A percentile compares a stretch with the other conserved stretches of the same genome.
These are phyloP conservation scores for Yamadazyma insecticola DNA, from an alignment of 805 yeast species.

Conservation along the genomic window DNA sequence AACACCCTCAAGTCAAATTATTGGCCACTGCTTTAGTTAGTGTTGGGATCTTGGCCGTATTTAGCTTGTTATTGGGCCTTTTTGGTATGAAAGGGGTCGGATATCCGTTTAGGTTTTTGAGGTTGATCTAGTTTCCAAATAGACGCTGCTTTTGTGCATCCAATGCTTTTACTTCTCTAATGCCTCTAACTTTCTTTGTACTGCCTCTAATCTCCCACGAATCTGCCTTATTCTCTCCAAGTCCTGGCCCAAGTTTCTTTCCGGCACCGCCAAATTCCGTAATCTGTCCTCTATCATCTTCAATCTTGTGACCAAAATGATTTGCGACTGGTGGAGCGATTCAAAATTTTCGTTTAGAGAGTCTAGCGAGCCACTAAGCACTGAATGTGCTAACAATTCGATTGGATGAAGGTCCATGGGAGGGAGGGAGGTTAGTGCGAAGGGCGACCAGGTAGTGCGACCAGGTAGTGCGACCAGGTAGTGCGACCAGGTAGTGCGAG, in stretches of 20 bases:
- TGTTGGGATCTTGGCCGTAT: conserved; percentile 47
- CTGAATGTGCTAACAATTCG: conserved; percentile 53
- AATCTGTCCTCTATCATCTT: conserved; percentile 37
- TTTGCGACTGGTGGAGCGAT: conserved; percentile 52
- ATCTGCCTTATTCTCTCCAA: conserved; percentile 22
- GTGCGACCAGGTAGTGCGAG: too few relatives aligned
- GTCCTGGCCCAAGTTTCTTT: conserved; percentile 13
- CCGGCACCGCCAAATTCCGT: conserved; percentile 15
- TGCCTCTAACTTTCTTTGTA: conserved; percentile 23
- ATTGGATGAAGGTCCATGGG: conserved; percentile 53
- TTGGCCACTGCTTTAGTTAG: conserved; percentile 44
- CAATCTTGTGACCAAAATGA: conserved; percentile 47
- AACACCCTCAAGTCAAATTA: conserved; percentile 43
- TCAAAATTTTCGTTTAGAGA: conserved; percentile 46
- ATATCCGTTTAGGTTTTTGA: conserved; percentile 63
- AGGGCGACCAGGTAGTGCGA: not conserved
- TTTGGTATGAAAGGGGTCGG: conserved; percentile 69
- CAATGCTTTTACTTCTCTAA: not conserved
- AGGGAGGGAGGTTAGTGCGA: too few relatives aligned
- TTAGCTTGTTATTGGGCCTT: conserved; percentile 58
- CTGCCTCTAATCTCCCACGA: conserved; percentile 25
- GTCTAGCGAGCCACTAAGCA: conserved; percentile 53
- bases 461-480: too few relatives aligned
- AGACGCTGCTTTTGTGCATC: too few relatives aligned
- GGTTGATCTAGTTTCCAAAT: conserved; percentile 2